A percentile compares a stretch with the other conserved stretches of the same genome.
These are phyloP conservation scores for Coelastrella sp. DNA, from an alignment of 139 green algal genomes.

Conservation along the genomic window DNA sequence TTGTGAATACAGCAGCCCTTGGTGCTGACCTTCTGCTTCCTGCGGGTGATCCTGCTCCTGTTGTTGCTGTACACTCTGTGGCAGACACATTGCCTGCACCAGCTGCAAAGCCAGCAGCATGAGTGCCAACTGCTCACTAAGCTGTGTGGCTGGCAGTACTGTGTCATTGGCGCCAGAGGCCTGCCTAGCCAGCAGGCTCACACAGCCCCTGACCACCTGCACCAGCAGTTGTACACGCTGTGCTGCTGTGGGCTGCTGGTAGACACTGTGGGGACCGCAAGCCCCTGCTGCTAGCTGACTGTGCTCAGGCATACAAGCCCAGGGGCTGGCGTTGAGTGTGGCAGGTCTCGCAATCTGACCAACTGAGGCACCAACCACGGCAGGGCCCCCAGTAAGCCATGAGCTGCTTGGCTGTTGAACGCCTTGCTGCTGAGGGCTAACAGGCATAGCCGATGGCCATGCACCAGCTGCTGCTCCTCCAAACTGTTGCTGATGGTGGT, in stretches of 20 bases:
- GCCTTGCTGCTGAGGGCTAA: background rate
- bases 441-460: constrained; percentile 21
- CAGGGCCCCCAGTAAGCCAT: background rate
- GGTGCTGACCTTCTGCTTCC: background rate
- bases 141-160: background rate
- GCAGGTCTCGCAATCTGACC: background rate
- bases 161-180: background rate
- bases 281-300: background rate
- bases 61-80: background rate
- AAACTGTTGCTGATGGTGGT: no score
- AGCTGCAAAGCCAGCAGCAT: constrained; percentile 58
- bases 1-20: background rate
- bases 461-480: background rate
- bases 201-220: constrained; percentile 14
- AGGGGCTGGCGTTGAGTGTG: background rate
- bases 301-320: background rate
- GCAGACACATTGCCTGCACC: constrained; percentile 42
- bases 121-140: constrained; percentile 43
- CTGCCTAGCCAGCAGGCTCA: background rate
- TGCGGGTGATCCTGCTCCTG: background rate
- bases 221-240: constrained; percentile 44
- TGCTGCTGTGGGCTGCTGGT: background rate
- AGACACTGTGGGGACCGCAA: background rate
- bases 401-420: background rate
- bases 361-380: background rate